Conservation (phyloP, 495 filamentous ascomycete genomes). For the Parathielavia appendiculata region DNA sequence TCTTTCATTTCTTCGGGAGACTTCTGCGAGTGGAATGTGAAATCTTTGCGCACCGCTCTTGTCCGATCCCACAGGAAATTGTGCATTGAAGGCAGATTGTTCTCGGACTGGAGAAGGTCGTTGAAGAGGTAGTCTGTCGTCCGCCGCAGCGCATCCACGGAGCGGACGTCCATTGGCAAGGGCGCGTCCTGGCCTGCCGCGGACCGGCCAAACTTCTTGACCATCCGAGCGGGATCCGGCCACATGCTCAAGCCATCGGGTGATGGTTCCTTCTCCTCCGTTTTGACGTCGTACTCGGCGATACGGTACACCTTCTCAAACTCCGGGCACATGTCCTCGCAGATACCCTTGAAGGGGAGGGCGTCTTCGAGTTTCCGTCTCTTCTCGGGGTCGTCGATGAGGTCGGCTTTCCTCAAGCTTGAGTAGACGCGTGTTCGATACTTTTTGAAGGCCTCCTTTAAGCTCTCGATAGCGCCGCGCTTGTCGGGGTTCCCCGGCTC, state of each 20-base stretch:
- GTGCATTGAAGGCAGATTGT: constrained; percentile 63
- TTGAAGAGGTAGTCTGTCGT: constrained; percentile 81
- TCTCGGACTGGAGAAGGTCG: constrained; percentile 60
- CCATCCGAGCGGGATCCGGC: constrained; percentile 41
- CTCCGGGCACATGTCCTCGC: constrained; percentile 89
- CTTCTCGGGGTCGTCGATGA: constrained; percentile 86
- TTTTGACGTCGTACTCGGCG: constrained; percentile 54
- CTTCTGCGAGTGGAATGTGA: constrained; percentile 75
- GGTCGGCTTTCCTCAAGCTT: constrained; percentile 63
- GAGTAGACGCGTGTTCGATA: constrained; percentile 64
- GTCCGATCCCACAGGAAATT: constrained; percentile 94
- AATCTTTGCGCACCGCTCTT: constrained; percentile 86
- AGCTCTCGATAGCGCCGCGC: constrained; percentile 38
- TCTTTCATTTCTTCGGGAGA: constrained; percentile 55
- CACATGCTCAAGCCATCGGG: constrained; percentile 37
- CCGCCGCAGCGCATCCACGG: constrained; percentile 64
- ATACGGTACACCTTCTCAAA: constrained; percentile 80
- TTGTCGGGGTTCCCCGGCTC: constrained; percentile 39
- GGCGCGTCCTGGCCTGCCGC: constrained; percentile 90
- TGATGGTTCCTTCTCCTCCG: constrained; percentile 43
- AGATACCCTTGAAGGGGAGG: constrained; percentile 82
- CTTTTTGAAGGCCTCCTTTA: constrained; percentile 51
- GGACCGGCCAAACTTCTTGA: constrained; percentile 86
- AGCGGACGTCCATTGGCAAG: constrained; percentile 86
- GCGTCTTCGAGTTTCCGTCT: constrained; percentile 74